Evolutionary conservation across 352 stramenopile species (phyloP).

Genomic region (Lagenidium giganteum): DNA sequence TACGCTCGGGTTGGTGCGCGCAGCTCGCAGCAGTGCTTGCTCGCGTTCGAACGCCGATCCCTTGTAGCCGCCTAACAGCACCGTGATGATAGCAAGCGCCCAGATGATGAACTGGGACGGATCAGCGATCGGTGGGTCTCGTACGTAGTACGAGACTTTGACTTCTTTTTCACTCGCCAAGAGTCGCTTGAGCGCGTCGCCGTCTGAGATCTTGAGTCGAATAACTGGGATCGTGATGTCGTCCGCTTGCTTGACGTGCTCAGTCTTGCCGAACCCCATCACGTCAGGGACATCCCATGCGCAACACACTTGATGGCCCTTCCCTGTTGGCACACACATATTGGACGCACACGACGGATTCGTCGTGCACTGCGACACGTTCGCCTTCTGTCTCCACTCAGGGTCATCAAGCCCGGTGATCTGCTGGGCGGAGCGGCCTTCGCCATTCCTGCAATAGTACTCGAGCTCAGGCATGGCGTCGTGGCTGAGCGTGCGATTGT

Average conservation of each 20-base stretch:
- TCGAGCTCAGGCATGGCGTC: slow-evolving; percentile 37
- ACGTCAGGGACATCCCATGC: slow-evolving; percentile 72
- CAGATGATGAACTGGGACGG: slow-evolving; percentile 71
- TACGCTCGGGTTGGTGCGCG: slow-evolving; percentile 35
- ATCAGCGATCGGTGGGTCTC: slow-evolving; percentile 49
- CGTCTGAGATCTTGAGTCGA: slow-evolving; percentile 59
- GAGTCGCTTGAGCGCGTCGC: slow-evolving; percentile 41
- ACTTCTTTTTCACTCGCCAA: slow-evolving; percentile 22
- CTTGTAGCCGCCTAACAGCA: slow-evolving; percentile 72
- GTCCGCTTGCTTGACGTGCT: slow-evolving; percentile 24
- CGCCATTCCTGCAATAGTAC: slow-evolving; percentile 51
- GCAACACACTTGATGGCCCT: slow-evolving; percentile 59
- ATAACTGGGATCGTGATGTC: slow-evolving; percentile 66
- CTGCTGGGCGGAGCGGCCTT: slow-evolving; percentile 18
- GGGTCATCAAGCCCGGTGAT: slow-evolving; percentile 25
- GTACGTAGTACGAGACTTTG: slow-evolving; percentile 58
- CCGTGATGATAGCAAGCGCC: slow-evolving; percentile 66
- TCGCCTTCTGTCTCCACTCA: too few species aligned
- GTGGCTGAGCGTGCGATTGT: slow-evolving; percentile 38
- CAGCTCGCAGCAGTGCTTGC: slow-evolving; percentile 48
- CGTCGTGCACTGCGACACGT: slow-evolving; percentile 35
- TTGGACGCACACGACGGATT: slow-evolving; percentile 39
- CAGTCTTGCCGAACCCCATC: slow-evolving; percentile 45
- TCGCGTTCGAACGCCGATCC: slow-evolving; percentile 59
- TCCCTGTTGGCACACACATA: slow-evolving; percentile 58